Percentiles rank a stretch among this genome's conserved stretches.
These are phyloP conservation scores for Rhizopogon vulgaris DNA, from an alignment of 768 basidiomycete genomes.

Conservation along the genomic window DNA sequence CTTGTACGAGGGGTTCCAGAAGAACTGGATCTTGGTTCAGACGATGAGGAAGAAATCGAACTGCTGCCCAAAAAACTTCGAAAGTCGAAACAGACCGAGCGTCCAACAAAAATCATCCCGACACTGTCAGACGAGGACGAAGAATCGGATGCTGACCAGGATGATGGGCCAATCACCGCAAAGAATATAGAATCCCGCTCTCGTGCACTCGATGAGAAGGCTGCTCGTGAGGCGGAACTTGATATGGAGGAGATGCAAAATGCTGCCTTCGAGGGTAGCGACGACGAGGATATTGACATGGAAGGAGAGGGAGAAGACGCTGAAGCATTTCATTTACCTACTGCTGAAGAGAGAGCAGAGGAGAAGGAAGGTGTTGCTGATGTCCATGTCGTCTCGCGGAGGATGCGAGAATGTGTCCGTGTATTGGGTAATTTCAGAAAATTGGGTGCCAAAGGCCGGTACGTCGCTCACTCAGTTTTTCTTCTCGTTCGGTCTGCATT, in stretches of 20 bases:
- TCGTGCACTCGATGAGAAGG: conserved; percentile 65
- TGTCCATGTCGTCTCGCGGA: conserved; percentile 66
- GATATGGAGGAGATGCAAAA: conserved; percentile 61
- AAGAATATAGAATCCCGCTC: conserved; percentile 81
- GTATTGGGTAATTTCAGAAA: conserved; percentile 69
- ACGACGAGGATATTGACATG: conserved; percentile 38
- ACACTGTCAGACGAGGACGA: conserved; percentile 46
- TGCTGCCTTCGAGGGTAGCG: conserved; percentile 45
- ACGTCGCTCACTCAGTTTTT: conserved; percentile 21
- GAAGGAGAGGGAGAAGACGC: conserved; percentile 33
- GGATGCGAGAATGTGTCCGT: conserved; percentile 74
- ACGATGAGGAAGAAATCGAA: conserved; percentile 44
- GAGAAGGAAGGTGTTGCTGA: conserved; percentile 69
- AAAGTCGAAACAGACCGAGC: conserved; percentile 49
- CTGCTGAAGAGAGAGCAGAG: conserved; percentile 62
- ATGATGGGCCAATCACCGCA: conserved; percentile 58
- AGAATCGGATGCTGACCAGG: conserved; percentile 33
- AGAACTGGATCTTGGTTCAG: conserved; percentile 62
- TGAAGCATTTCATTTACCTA: conserved; percentile 59
- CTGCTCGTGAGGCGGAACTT: conserved; percentile 60
- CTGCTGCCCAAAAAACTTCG: conserved; percentile 32
- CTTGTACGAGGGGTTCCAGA: conserved; percentile 43
- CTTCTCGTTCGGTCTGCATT: neutral
- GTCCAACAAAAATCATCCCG: conserved; percentile 44
- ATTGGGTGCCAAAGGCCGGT: conserved; percentile 64